Base-by-base conservation (phyloP, 1,139 yeast species). In the Cylindricascospora bacillispora region DNA sequence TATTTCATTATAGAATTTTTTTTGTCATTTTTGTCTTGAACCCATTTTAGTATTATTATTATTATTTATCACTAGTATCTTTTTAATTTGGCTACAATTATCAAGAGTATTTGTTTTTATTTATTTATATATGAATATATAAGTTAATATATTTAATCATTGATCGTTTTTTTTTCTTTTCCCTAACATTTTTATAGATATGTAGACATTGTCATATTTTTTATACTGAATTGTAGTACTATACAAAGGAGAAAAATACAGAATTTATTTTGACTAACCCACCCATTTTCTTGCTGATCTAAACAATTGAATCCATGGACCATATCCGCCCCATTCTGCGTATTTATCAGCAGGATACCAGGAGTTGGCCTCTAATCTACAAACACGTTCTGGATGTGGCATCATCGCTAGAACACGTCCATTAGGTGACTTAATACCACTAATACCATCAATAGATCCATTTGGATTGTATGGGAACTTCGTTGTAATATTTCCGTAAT, bases 371-470 rank as follows among this genome's bases (percentile, higher is more conserved):
- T 82, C 94, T 52, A 74, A 63, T 60, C 95, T 71, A 35, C 78
- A 69, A 28, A 83, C 92, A 63, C 99, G 82, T 60, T 92, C 99
- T 15, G 99, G 98, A 55, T 92, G 99, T 28, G 99, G 99, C 99
- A 92, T 92, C 85, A 92, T 73, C 3, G 97, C 97, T 49, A 92
- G 65, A 4, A 92, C 95, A 57, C 98, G 75, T 43, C 98, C 98
- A 51, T 82, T 82, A 34, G 80, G 81, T 30, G 89, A 74, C 40
- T 80, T 67, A 38, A 92, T 73, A 65, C 95, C 99, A 25, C 95
- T 81, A 49, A 92, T 81, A 59, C 94, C 97, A 32, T 70, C 70
- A 28, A 92, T 83, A 13, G 95, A 82, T 24, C 99, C 99, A 58
- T 92, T 92, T 35, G 98, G 98, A 63, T 89, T 89, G 63, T 67